A percentile compares a stretch with the other conserved stretches of the same genome.
Conservation (phyloP, 768 basidiomycete species). For the Fomitopsis serialis region DNA sequence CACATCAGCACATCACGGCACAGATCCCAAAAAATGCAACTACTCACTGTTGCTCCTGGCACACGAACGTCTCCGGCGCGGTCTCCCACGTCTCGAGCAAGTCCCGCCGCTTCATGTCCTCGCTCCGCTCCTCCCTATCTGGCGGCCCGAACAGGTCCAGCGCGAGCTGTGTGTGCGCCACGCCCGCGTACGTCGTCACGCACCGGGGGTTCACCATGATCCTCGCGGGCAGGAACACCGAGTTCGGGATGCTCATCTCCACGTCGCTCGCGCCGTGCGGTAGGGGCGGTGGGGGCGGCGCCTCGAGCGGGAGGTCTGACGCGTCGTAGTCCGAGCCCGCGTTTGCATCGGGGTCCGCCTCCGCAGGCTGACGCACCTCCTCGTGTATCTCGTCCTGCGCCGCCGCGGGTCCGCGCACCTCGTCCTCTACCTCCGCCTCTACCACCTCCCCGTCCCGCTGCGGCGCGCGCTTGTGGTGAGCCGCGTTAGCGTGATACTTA, state of each 20-base stretch:
- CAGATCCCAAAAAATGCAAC: not conserved
- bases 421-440: not conserved
- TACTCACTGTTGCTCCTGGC: constrained; percentile 84
- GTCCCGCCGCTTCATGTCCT: constrained; percentile 58
- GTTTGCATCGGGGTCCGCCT: constrained; percentile 66
- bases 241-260: constrained; percentile 74
- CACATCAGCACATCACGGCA: not conserved
- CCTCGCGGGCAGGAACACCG: constrained; percentile 80
- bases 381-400: not conserved
- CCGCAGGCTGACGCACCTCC: constrained; percentile 18
- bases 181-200: constrained; percentile 96
- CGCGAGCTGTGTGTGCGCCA: constrained; percentile 94
- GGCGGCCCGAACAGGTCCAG: constrained; percentile 80
- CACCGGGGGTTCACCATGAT: constrained; percentile 96
- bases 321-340: constrained; percentile 87
- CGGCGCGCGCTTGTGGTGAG: constrained; percentile 3
- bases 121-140: constrained; percentile 34
- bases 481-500: not conserved
- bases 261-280: constrained; percentile 19
- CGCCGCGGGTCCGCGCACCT: not conserved
- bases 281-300: constrained; percentile 31
- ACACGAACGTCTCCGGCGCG: constrained; percentile 96
- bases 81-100: constrained; percentile 93
- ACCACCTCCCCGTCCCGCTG: constrained; percentile 3
- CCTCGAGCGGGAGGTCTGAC: constrained; percentile 27